A percentile compares a stretch with the other conserved stretches of the same genome.
These are phyloP conservation scores for Candida pseudofarinosa DNA, from an alignment of 805 yeast genomes.

Conservation along the genomic window DNA sequence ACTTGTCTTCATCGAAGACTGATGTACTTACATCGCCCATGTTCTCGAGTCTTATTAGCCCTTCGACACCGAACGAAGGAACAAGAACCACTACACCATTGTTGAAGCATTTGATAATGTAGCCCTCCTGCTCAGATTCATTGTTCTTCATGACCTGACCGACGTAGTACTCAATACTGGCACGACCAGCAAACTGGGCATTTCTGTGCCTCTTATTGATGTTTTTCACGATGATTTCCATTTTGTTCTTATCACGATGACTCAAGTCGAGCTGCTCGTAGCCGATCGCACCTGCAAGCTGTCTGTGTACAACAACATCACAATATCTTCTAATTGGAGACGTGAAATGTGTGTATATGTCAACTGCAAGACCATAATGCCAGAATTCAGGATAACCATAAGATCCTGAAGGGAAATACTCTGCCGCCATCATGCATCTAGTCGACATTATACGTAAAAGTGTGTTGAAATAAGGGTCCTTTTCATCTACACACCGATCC, in stretches of 20 bases:
- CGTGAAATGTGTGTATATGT: constrained; percentile 96
- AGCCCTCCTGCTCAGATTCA: constrained; percentile 80
- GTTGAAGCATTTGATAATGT: constrained; percentile 84
- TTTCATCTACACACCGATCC: constrained; percentile 78
- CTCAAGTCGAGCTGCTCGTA: constrained; percentile 78
- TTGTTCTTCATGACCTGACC: constrained; percentile 94
- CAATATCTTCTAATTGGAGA: constrained; percentile 98
- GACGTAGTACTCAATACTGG: constrained; percentile 94
- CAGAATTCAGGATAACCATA: constrained; percentile 86
- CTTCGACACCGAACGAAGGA: constrained; percentile 95
- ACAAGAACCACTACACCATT: constrained; percentile 94
- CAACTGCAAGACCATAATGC: constrained; percentile 97
- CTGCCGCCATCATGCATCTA: constrained; percentile 99
- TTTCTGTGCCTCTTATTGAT: constrained; percentile 93
- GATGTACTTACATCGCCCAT: constrained; percentile 63
- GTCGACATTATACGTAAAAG: constrained; percentile 94
- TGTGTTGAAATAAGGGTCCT: constrained; percentile 90
- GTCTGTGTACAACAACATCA: constrained; percentile 96
- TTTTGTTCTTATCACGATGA: constrained; percentile 84
- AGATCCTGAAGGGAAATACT: constrained; percentile 89
- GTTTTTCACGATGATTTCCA: constrained; percentile 84
- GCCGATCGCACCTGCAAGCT: constrained; percentile 95
- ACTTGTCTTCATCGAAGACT: constrained; percentile 72
- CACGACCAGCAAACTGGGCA: constrained; percentile 98
- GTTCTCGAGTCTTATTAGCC: constrained; percentile 78